phyloP scores from a whole-genome alignment of 164 flowering plant species.

The Akebia trifoliata region DNA sequence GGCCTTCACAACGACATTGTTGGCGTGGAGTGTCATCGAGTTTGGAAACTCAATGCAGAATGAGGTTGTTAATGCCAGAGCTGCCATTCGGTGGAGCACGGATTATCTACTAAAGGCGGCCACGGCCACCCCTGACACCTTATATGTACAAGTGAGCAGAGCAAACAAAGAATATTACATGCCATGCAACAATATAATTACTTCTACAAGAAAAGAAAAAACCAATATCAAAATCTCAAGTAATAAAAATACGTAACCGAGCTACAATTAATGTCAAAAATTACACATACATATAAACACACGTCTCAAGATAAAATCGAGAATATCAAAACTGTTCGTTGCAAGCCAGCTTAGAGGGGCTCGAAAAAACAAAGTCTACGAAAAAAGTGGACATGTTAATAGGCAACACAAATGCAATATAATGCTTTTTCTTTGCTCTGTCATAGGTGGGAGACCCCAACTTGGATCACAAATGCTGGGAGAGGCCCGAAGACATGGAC shows the following conservation, averaged over 20 bases:
- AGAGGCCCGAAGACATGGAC: slow-evolving; percentile 97
- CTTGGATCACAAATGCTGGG: slow-evolving; percentile 84
- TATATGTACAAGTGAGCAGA: slow-evolving; percentile 72
- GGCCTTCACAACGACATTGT: slow-evolving; percentile 85
- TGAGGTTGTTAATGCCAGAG: slow-evolving; percentile 53
- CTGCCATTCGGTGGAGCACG: slow-evolving; percentile 74
- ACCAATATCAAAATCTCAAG: too few species aligned
- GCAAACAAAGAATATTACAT: background rate
- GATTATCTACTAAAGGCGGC: slow-evolving; percentile 91
- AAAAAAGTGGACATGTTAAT: too few species aligned
- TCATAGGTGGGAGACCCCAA: slow-evolving; percentile 83
- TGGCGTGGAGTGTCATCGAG: slow-evolving; percentile 91
- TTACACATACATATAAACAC: too few species aligned
- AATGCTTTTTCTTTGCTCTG: background rate
- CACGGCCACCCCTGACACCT: slow-evolving; percentile 56
- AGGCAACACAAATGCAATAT: too few species aligned
- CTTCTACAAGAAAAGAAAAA: too few species aligned
- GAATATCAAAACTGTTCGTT: too few species aligned
- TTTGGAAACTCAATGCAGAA: slow-evolving; percentile 64
- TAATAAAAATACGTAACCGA: too few species aligned
- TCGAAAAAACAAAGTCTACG: too few species aligned
- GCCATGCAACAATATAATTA: too few species aligned
- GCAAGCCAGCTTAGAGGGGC: too few species aligned
- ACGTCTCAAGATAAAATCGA: too few species aligned
- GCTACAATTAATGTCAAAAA: too few species aligned